These are phyloP conservation scores for Candida rishiriensis DNA, from an alignment of 805 yeast species.

Conservation along the genomic window DNA sequence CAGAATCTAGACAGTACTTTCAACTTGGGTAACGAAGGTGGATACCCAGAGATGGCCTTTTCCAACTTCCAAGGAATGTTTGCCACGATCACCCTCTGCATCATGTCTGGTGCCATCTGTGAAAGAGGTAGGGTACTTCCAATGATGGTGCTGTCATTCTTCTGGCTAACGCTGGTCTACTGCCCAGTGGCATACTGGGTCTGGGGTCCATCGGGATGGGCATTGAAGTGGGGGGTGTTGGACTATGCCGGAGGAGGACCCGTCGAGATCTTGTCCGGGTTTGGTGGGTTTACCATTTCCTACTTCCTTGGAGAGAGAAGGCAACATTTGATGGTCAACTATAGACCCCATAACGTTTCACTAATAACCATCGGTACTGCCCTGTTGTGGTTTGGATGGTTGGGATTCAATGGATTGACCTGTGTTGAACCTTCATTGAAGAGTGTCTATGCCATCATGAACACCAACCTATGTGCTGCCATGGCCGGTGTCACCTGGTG, in stretches of 20 bases:
- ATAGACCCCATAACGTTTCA: constrained; percentile 92
- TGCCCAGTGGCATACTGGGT: constrained; percentile 96
- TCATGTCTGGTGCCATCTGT: constrained; percentile 87
- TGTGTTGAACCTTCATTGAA: constrained; percentile 77
- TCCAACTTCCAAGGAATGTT: constrained; percentile 90
- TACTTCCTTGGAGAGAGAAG: constrained; percentile 74
- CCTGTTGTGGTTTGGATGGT: constrained; percentile 92
- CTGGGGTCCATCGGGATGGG: constrained; percentile 95
- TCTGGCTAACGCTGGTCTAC: constrained; percentile 89
- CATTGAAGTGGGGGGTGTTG: constrained; percentile 81
- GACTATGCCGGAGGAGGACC: constrained; percentile 99
- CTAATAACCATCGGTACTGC: constrained; percentile 85
- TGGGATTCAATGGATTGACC: constrained; percentile 90
- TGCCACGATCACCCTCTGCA: constrained; percentile 85
- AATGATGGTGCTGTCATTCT: constrained; percentile 70
- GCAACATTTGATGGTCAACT: constrained; percentile 74
- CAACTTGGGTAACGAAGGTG: constrained; percentile 22
- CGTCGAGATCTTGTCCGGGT: constrained; percentile 88
- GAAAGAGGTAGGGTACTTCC: constrained; percentile 92
- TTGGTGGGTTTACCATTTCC: constrained; percentile 84
- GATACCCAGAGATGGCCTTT: constrained; percentile 79
- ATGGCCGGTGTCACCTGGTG: constrained; percentile 94
- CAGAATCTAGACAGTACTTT: constrained; percentile 53
- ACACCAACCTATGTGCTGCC: constrained; percentile 85
- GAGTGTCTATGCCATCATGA: constrained; percentile 87